These are phyloP conservation scores for Hypholoma fasciculare DNA, from an alignment of 768 basidiomycete genomes.

Conservation along the genomic window DNA sequence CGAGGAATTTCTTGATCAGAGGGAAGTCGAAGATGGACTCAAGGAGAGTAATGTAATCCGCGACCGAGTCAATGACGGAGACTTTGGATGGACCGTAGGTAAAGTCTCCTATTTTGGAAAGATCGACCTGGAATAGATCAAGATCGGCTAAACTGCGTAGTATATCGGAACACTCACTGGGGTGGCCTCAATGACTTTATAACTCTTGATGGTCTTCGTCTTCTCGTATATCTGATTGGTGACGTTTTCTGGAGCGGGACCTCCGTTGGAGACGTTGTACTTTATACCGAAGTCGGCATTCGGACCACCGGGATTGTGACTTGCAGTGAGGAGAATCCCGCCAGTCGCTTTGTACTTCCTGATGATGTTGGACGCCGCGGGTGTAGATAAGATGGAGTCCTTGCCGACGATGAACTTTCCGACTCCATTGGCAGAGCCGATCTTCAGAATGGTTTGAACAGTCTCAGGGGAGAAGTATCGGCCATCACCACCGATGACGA, in stretches of 20 bases:
- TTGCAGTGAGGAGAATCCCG: constrained; percentile 95
- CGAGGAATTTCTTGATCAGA: constrained; percentile 88
- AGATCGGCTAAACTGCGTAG: constrained; percentile 4
- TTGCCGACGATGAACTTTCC: constrained; percentile 90
- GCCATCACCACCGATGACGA: constrained; percentile 97
- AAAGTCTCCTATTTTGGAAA: constrained; percentile 78
- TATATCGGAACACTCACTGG: constrained; percentile 48
- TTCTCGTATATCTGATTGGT: constrained; percentile 95
- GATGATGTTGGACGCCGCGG: constrained; percentile 95
- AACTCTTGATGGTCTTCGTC: constrained; percentile 82
- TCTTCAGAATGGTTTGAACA: constrained; percentile 89
- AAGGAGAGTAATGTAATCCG: constrained; percentile 83
- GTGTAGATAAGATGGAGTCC: constrained; percentile 92
- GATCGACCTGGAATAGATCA: constrained; percentile 59
- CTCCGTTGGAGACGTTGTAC: constrained; percentile 97
- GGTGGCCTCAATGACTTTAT: constrained; percentile 80
- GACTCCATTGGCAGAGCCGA: constrained; percentile 94
- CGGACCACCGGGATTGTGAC: constrained; percentile 99
- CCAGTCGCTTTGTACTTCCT: constrained; percentile 95
- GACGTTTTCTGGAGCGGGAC: constrained; percentile 93
- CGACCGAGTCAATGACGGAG: constrained; percentile 91
- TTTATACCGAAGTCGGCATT: constrained; percentile 99
- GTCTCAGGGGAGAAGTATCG: constrained; percentile 87
- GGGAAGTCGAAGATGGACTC: constrained; percentile 93
- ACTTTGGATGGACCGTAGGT: constrained; percentile 83